Evolutionary conservation across 352 stramenopile species (phyloP), one percentile per base, ranked within the genome.

Genomic region (Phytopythium vexans): DNA sequence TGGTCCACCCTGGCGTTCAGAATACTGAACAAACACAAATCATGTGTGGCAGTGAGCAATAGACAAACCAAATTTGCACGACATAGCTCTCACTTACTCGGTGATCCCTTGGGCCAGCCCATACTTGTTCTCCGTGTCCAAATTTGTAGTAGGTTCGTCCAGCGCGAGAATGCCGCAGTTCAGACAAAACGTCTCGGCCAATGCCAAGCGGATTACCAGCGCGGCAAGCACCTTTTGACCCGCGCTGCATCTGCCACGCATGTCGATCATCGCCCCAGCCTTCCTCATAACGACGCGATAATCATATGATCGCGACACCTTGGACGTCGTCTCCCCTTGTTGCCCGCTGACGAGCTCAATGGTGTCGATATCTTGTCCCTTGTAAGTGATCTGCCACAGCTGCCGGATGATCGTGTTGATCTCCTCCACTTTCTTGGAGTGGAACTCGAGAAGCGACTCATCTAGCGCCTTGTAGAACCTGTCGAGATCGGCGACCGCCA

Each of bases 221-320:
- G 88, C 97, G 8, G 97, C 97, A 3, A 96, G 57, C 10, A 95
- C 86, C 43, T 98, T 97, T 72, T 99, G 98, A 1, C 98, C 98
- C 0, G 98, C 98, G 64, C 92, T 99, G 63, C 98, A 99, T 11
- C 97, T 88, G 6, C 97, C 97, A 60, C 97, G 92, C 98, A 99
- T 99, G 52, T 99, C 97, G 53, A 99, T 91, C 36, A 95, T 66
- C 14, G 91, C 89, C 4, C 82, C 89, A 15, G 72, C 87, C 57
- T 99, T 99, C 43, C 89, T 95, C 97, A 99, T 99, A 8, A 99
- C 94, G 37, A 99, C 97, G 33, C 97, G 88, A 64, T 99, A 99
- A 64, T 99, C 99, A 72, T 99, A 99, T 14, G 81, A 97, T 6
- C 88, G 70, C 33, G 74, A 58, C 33, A 74, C 74, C 56, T 86